These are phyloP conservation scores for Beauveria pseudobassiana DNA, from an alignment of 2,329 filamentous ascomycete genomes.

Conservation along the genomic window DNA sequence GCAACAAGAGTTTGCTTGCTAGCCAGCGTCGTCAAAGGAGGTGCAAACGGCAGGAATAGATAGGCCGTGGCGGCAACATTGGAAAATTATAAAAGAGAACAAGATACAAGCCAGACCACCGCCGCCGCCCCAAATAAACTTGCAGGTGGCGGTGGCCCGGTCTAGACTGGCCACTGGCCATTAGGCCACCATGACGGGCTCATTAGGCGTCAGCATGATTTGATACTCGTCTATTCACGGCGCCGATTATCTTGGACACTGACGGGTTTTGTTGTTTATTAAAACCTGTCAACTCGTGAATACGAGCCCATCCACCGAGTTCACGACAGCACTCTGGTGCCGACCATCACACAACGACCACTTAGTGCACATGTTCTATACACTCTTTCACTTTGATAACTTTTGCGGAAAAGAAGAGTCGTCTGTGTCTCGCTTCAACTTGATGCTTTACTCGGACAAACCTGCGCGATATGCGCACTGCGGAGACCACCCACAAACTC, in stretches of 20 bases:
- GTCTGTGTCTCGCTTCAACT: neutral
- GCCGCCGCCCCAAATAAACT: neutral
- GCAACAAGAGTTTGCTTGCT: neutral
- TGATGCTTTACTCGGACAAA: neutral
- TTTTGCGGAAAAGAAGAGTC: too few relatives aligned
- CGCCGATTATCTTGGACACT: neutral
- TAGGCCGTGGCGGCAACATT: neutral
- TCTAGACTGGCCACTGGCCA: neutral
- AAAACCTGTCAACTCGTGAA: neutral
- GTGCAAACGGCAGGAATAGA: neutral
- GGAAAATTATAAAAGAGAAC: neutral
- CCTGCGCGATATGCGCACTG: neutral
- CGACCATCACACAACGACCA: neutral
- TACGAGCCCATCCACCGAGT: neutral
- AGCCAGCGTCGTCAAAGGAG: neutral
- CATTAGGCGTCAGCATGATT: neutral
- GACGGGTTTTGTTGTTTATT: neutral
- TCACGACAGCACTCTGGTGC: neutral
- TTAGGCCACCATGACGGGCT: constrained; percentile 1
- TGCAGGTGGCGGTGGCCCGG: neutral
- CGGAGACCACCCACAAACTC: neutral
- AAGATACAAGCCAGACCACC: neutral
- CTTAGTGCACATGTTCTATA: neutral
- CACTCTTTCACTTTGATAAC: neutral
- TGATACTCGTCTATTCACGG: neutral